Conservation (phyloP, 371 early-diverging fungal species). For the Mucor racemosus region DNA sequence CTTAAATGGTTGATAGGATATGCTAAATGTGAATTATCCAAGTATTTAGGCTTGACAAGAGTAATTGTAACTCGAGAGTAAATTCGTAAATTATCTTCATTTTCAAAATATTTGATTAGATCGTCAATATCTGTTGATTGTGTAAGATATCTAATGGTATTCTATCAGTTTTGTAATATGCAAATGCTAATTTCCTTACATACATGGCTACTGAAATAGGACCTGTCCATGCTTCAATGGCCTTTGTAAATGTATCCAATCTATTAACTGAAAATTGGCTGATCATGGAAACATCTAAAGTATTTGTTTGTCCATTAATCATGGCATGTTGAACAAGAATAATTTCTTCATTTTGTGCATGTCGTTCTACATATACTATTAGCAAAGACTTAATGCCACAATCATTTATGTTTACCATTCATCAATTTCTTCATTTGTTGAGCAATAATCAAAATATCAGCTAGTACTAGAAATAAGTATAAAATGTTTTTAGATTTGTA, state of each 20-base stretch:
- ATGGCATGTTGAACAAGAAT: conserved; percentile 15
- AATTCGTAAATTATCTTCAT: conserved; percentile 24
- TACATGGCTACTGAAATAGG: conserved; percentile 66
- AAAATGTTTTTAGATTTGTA: not conserved
- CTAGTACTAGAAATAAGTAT: conserved; percentile 6
- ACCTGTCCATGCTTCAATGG: conserved; percentile 56
- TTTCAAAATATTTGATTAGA: conserved; percentile 51
- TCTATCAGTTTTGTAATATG: too few relatives aligned
- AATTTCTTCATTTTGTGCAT: conserved; percentile 23
- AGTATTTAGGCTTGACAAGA: conserved; percentile 59
- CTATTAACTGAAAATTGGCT: conserved; percentile 68
- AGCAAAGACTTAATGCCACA: not conserved
- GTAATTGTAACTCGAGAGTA: conserved; percentile 43
- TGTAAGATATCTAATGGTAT: conserved; percentile 53
- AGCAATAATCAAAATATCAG: conserved; percentile 37
- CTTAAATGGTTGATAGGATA: conserved; percentile 72
- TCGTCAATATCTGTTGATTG: conserved; percentile 48
- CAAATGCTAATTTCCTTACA: not conserved
- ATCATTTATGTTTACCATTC: conserved; percentile 22
- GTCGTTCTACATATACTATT: not conserved
- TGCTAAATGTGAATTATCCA: conserved; percentile 35
- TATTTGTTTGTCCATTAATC: not conserved
- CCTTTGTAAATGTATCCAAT: conserved; percentile 55
- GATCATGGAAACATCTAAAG: conserved; percentile 53
- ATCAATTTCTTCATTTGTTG: conserved; percentile 34